Evolutionary conservation across 202 grass and related monocot species (phyloP), one percentile per base, ranked within the genome.

Genomic region (Setaria italica): DNA sequence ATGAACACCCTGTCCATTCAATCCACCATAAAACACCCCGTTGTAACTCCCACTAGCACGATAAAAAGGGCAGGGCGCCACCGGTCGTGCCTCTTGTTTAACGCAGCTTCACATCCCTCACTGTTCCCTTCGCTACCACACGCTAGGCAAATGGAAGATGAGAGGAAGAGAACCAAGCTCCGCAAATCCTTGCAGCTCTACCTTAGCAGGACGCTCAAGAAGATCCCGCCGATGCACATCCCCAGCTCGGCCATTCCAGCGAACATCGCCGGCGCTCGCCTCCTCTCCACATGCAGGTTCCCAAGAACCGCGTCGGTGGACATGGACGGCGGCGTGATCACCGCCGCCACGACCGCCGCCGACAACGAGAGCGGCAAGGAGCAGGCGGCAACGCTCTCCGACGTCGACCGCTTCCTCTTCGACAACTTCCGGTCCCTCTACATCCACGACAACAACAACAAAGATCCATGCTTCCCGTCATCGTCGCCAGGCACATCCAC

Each of bases 121-220:
- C 29, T 39, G 7, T 20, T 45, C 57, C 57, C 19, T 67, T 33
- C 53, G n/a, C 67, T 68, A 16, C 8, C 39, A 67, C 19, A 20
- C 11, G 21, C 32, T 34, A 41, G 6, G 42, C 35, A 51, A 33
- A 89, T 82, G 87, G 74, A 72, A 63, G 86, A 84, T 6, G 30
- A 78, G 1, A 51, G 48, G 75, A 89, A 82, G 43, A 80, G 70
- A 88, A 76, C 82, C 64, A 87, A 79, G 60, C 46, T 98, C 30
- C 70, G 59, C n/a, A 98, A 39, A 82, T 86, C 89, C 74, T 76
- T 98, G 49, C 90, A 88, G 48, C 43, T 82, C 30, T 92, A 86
- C 75, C 34, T 98, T 14, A 72, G 86, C 10, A 98, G 64, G 80
- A 92, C 94, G 45, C 91, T 98, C 60, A 98, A 84, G 72, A 97